Percentiles rank a stretch among this genome's conserved stretches.
Evolutionary conservation across 2,329 filamentous ascomycete species (phyloP).

Genomic region (Penicillium thymicola): DNA sequence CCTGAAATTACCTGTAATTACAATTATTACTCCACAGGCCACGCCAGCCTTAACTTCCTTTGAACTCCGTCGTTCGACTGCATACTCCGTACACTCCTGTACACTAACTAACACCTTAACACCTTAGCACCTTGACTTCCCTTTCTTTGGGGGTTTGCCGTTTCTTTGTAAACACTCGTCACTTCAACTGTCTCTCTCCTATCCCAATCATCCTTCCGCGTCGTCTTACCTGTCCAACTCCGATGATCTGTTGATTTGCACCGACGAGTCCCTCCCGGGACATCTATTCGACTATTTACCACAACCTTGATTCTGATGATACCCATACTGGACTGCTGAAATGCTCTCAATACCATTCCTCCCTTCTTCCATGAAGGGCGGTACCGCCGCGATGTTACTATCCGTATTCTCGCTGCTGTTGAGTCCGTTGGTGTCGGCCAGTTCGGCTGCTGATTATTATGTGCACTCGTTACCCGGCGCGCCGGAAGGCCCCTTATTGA

Average conservation of each 20-base stretch:
- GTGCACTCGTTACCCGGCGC: conserved; percentile 80
- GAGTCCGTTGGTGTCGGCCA: conserved; percentile 34
- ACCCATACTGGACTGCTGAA: neutral
- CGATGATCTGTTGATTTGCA: conserved; percentile 19
- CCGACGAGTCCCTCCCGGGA: conserved; percentile 17
- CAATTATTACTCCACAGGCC: conserved; percentile 9
- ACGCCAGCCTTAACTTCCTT: conserved; percentile 14
- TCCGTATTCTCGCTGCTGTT: conserved; percentile 28
- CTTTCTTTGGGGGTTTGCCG: neutral
- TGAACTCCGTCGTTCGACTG: conserved; percentile 10
- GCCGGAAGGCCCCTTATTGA: conserved; percentile 72
- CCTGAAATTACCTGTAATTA: neutral
- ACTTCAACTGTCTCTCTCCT: neutral
- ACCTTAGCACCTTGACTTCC: neutral
- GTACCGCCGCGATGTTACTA: conserved; percentile 18
- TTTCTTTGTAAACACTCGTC: neutral
- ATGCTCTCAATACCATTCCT: conserved; percentile 23
- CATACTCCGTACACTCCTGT: conserved; percentile 1
- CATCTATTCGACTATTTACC: conserved; percentile 4
- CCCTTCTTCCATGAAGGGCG: conserved; percentile 12
- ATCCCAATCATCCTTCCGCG: neutral
- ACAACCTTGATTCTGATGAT: conserved; percentile 2
- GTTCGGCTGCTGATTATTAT: conserved; percentile 81
- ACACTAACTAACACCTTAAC: neutral
- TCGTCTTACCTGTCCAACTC: neutral